Base-by-base conservation (phyloP, 768 basidiomycete genomes). In the Suillus occidentalis region DNA sequence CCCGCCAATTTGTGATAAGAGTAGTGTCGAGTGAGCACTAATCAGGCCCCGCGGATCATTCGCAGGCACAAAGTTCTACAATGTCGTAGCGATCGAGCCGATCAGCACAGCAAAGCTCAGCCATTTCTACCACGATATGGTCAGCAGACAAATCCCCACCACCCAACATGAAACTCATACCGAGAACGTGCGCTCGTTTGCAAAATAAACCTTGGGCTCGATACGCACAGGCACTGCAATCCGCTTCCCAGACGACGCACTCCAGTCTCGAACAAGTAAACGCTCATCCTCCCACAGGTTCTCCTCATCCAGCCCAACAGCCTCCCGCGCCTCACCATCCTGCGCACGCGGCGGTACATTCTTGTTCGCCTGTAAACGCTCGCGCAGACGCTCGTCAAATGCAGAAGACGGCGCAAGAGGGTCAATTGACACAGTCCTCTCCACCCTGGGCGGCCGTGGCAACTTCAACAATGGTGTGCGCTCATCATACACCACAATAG, bases 201-300 rank as follows among this genome's bases (percentile, higher is more conserved):
- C 97, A 75, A 98, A 99, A 73, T 96, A 97, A 4, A 97, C 95
- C 79, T 99, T 99, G 36, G 97, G 97, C 76, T 99, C 97, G 57
- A 99, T 86, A 62, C 97, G 86, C n/a, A 99, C 91, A 31, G 97
- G 95, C 3, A 99, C 87, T 0, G 95, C 87, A 64, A 99, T 96
- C 68, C 85, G 84, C 81, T 98, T 98, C 13, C 96, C 96, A 49
- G 83, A 78, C 0, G 93, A 91, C 1, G 96, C 97, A 31, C 75
- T 80, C 89, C 90, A 93, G 65, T 86, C 85, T 63, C 89, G 82
- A 61, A 83, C 85, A 56, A 91, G 72, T 18, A 89, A 74, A 66
- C 87, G 83, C 67, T 89, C 87, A 25, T 85, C 82, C 64, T 72
- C 76, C 13, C 72, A 71, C 62, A 76, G 72, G 28, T 72, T 70